Conservation (phyloP, 2,329 filamentous ascomycete species). For the Apiospora arundinis region DNA sequence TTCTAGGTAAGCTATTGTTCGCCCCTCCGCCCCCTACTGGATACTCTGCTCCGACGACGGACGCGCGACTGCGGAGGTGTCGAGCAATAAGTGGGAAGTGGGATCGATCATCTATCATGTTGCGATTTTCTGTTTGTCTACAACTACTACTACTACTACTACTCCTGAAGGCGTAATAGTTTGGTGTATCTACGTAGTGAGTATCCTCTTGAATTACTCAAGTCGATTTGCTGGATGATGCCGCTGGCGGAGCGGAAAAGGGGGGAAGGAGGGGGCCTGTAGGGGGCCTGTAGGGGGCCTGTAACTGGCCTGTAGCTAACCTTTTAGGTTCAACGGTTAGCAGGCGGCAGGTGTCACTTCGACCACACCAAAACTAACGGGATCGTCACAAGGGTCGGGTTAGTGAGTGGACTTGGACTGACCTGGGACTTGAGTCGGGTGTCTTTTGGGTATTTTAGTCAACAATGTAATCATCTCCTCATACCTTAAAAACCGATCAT, state of each 20-base stretch:
- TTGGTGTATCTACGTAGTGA: constrained; percentile 2
- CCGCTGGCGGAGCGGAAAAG: background rate
- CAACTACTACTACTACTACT: too few species aligned
- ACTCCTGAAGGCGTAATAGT: background rate
- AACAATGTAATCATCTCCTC: constrained; percentile 4
- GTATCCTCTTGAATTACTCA: constrained; percentile 2
- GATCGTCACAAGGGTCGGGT: constrained; percentile 8
- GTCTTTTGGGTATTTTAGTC: background rate
- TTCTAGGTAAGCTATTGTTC: background rate
- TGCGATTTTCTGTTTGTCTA: background rate
- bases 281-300: too few species aligned
- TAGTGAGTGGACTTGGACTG: background rate
- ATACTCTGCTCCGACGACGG: constrained; percentile 5
- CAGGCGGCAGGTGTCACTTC: background rate
- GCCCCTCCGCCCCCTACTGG: background rate
- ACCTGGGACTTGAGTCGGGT: background rate
- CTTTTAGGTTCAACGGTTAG: constrained; percentile 7
- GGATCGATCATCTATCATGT: background rate
- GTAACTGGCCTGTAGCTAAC: too few species aligned
- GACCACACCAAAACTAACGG: background rate
- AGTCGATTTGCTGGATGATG: background rate
- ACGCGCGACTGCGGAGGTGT: background rate
- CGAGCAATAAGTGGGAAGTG: constrained; percentile 4
- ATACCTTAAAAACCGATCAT: background rate
- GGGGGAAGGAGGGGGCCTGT: background rate